Conservation (phyloP, 371 early-diverging fungal genomes). For the Rhizopus sp. region DNA sequence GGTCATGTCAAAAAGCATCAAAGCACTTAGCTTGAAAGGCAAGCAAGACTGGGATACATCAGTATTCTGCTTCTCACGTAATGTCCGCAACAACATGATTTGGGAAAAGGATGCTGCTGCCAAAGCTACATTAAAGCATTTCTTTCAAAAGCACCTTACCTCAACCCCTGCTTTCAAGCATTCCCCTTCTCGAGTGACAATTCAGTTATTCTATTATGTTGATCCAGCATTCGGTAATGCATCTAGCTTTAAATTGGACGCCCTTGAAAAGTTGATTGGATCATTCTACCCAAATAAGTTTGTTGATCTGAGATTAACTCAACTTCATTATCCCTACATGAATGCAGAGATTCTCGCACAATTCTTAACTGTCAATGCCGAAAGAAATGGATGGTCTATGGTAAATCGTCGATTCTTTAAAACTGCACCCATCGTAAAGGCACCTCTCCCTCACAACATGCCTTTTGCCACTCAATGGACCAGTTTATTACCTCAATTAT, state of each 20-base stretch:
- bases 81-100: slow-evolving; percentile 46
- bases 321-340: slow-evolving; percentile 55
- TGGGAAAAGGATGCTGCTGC: slow-evolving; percentile 56
- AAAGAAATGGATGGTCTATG: slow-evolving; percentile 43
- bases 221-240: slow-evolving; percentile 41
- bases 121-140: slow-evolving; percentile 43
- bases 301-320: slow-evolving; percentile 43
- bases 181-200: slow-evolving; percentile 47
- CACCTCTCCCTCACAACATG: slow-evolving; percentile 53
- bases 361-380: slow-evolving; percentile 47
- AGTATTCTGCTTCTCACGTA: slow-evolving; percentile 48
- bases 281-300: slow-evolving; percentile 49
- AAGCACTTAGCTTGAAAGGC: slow-evolving; percentile 51
- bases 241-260: slow-evolving; percentile 37
- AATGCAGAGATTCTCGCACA: slow-evolving; percentile 57
- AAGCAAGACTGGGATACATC: slow-evolving; percentile 56
- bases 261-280: slow-evolving; percentile 43
- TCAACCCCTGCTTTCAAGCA: slow-evolving; percentile 54
- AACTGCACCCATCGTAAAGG: slow-evolving; percentile 47
- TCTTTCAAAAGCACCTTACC: slow-evolving; percentile 51
- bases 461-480: slow-evolving; percentile 53
- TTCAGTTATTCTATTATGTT: slow-evolving; percentile 54
- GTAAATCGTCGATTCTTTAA: slow-evolving; percentile 48
- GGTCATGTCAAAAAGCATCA: slow-evolving; percentile 55
- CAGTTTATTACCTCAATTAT: slow-evolving; percentile 45